Base-by-base conservation (phyloP, 148 eudicot species). In the Cornus florida region DNA sequence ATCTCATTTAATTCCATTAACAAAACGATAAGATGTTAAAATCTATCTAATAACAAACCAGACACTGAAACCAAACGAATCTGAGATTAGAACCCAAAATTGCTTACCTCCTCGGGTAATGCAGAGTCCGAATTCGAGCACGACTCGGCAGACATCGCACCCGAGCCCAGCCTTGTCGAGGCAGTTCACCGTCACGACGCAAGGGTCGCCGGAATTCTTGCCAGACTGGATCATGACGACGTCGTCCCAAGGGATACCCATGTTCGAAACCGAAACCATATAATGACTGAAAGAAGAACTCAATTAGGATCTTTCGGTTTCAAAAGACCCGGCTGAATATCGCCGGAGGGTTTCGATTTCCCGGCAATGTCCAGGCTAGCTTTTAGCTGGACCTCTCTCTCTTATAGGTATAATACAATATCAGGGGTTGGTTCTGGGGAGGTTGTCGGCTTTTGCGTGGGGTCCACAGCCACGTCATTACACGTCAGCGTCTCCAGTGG, bases 111-210 rank as follows among this genome's bases (percentile, higher is more conserved):
- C 97, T 84, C 88, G 90, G 74, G 87, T 84, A 32, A 93, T 85
- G 57, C 72, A 83, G 71, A 93, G 94, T 12, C 97, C 97, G 41
- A 93, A 93, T n/a, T 93, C 92, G 11, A 93, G 93, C 16, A 91
- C 88, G 38, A 88, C 84, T 7, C 94, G 89, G 68, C 90, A 88
- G 24, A 93, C 84, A 79, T 93, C 97, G 78, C 90, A 90, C 0
- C 93, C 97, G 13, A 93, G 91, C 0, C 97, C 97, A 11, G 97
- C 82, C 76, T 88, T 91, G 72, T 93, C 97, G 0, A 94, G 93
- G 72, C 97, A 93, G 73, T 93, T 93, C 33, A 93, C 94, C 72
- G 93, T 91, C 19, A 93, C 80, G 38, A 88, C 82, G 69, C 88
- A 82, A 0, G 94, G 90, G 11, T 90, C 97, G 56, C 87, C 90